Evolutionary conservation across 2,329 filamentous ascomycete genomes (phyloP).

Genomic region (Talaromyces sp.): DNA sequence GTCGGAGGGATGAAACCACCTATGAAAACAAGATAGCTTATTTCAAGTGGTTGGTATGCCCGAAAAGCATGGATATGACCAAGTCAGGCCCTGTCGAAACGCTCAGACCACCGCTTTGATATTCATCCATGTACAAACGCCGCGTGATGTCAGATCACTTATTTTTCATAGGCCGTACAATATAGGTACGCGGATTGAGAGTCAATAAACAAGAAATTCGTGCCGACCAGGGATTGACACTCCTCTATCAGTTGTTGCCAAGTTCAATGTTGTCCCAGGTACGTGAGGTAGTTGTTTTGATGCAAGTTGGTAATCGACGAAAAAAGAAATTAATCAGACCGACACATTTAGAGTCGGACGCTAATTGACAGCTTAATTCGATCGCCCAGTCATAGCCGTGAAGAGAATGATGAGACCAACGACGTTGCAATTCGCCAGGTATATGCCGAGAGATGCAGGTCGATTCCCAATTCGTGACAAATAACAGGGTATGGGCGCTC

Average conservation of each 20-base stretch:
- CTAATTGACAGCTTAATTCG: slow-evolving; percentile 11
- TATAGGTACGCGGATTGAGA: not conserved
- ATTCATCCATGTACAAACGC: not conserved
- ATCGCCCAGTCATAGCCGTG: not conserved
- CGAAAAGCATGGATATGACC: not conserved
- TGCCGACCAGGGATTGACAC: not conserved
- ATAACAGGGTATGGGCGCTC: not conserved
- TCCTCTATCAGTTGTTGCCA: not conserved
- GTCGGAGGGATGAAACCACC: not conserved
- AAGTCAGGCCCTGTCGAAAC: not conserved
- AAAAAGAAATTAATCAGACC: not conserved
- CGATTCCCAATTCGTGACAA: not conserved
- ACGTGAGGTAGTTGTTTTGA: not conserved
- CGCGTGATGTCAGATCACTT: not conserved
- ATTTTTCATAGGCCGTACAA: not conserved
- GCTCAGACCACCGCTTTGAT: not conserved
- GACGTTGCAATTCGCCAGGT: not conserved
- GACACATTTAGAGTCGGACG: slow-evolving; percentile 4
- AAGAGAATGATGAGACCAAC: not conserved
- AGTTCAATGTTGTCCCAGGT: not conserved
- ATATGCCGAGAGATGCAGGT: not conserved
- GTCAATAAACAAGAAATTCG: not conserved
- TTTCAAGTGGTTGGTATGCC: not conserved
- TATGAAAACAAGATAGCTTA: not conserved
- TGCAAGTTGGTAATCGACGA: not conserved